phyloP scores from a whole-genome alignment of 1,284 basidiomycete species.

The Apiotrichum sp. region DNA sequence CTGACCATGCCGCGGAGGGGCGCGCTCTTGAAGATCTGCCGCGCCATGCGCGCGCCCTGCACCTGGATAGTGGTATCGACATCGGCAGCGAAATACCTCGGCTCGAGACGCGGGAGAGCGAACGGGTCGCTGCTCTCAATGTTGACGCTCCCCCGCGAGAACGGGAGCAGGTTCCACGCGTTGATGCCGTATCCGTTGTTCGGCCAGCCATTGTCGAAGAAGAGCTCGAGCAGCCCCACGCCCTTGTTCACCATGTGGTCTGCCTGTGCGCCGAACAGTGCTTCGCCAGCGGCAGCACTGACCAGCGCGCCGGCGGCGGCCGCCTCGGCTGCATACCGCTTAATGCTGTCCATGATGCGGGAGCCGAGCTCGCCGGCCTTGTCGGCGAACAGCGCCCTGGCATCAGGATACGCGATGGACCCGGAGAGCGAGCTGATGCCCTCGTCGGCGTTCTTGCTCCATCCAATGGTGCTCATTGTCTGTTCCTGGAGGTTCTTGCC shows the following conservation, averaged over 20 bases:
- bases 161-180: slow-evolving; percentile 37
- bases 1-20: slow-evolving; percentile 23
- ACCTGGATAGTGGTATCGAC: slow-evolving; percentile 44
- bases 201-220: slow-evolving; percentile 32
- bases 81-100: slow-evolving; percentile 31
- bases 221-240: slow-evolving; percentile 34
- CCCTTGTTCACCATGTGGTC: slow-evolving; percentile 30
- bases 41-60: slow-evolving; percentile 30
- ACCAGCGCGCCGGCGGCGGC: slow-evolving; percentile 23
- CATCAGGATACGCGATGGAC: slow-evolving; percentile 23
- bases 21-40: slow-evolving; percentile 30
- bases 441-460: slow-evolving; percentile 23
- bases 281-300: slow-evolving; percentile 14
- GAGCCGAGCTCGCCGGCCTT: neutral
- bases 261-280: slow-evolving; percentile 30
- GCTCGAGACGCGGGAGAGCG: slow-evolving; percentile 56
- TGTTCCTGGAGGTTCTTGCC: slow-evolving; percentile 71
- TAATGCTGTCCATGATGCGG: slow-evolving; percentile 8
- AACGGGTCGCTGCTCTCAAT: slow-evolving; percentile 57
- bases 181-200: slow-evolving; percentile 30
- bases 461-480: slow-evolving; percentile 33
- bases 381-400: slow-evolving; percentile 15
- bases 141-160: slow-evolving; percentile 46
- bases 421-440: slow-evolving; percentile 21
- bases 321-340: slow-evolving; percentile 24